Percentiles rank a stretch among this genome's conserved stretches.
Evolutionary conservation across 116 monocot species (phyloP).

Genomic region (Iris pallida): DNA sequence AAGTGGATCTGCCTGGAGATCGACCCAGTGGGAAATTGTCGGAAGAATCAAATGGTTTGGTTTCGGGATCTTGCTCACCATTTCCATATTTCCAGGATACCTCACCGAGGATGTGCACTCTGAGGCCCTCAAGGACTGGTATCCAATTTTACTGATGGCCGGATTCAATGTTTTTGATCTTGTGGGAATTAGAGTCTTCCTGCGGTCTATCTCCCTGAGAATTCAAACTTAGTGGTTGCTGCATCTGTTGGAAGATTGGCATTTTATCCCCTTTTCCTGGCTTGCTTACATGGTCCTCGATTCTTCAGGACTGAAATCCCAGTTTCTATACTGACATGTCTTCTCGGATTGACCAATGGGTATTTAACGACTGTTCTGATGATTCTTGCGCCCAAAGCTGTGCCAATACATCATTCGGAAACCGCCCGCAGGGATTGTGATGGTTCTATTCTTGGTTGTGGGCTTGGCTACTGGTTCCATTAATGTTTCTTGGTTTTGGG

Average conservation of each 20-base stretch:
- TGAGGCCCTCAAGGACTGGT: slow-evolving; percentile 50
- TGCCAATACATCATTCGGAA: slow-evolving; percentile 58
- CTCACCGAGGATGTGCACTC: slow-evolving; percentile 64
- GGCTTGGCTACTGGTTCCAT: slow-evolving; percentile 12
- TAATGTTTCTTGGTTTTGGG: slow-evolving; percentile 25
- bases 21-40: slow-evolving; percentile 38
- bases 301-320: slow-evolving; percentile 51
- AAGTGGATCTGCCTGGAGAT: slow-evolving; percentile 36
- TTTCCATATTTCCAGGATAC: slow-evolving; percentile 64
- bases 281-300: slow-evolving; percentile 45
- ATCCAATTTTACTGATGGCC: slow-evolving; percentile 48
- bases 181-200: slow-evolving; percentile 42
- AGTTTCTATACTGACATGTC: slow-evolving; percentile 42
- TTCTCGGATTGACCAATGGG: slow-evolving; percentile 59
- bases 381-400: slow-evolving; percentile 53
- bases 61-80: slow-evolving; percentile 39
- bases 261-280: slow-evolving; percentile 53
- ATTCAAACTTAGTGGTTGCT: slow-evolving; percentile 30
- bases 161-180: slow-evolving; percentile 59
- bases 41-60: slow-evolving; percentile 46
- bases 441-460: slow-evolving; percentile 31
- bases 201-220: slow-evolving; percentile 35
- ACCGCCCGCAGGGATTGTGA: slow-evolving; percentile 46
- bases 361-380: slow-evolving; percentile 51
- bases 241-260: slow-evolving; percentile 37